Evolutionary conservation across 768 basidiomycete species (phyloP), one percentile per base, ranked within the genome.

Genomic region (Suillus sp.): DNA sequence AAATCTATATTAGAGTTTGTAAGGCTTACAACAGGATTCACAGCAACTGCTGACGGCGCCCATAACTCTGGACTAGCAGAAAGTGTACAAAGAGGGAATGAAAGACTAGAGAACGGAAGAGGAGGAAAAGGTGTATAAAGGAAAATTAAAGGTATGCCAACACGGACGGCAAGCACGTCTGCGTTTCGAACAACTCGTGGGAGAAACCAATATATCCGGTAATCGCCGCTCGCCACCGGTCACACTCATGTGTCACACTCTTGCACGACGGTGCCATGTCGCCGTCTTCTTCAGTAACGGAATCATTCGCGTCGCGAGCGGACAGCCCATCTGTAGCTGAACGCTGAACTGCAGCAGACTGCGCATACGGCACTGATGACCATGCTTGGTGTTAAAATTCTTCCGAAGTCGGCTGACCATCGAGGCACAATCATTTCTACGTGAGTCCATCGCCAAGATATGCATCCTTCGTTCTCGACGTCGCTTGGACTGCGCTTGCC

Each of bases 21-120:
- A 47, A 48, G 25, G 80, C 90, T 62, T 77, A 92, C 91, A 89
- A 79, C 92, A 93, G 61, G 84, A 89, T 70, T 91, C 89, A 78
- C 92, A 94, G 78, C 91, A 93, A 78, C 90, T 93, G 67, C 80
- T 80, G 68, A 90, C 76, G 74, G 85, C 90, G 67, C 92, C 92
- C 92, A 93, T 93, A 32, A 64, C 47, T 66, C 40, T 30, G 16
- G 64, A 62, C 62, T 62, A 54, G 55, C 22, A 62, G 38, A 35
- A 51, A 38, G 35, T 30, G 27, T 34, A 18, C 40, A 47, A 25
- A 30, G 54, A 34, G 38, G 34, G 40, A 57, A 55, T 27, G 57
- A 58, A 54, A 37, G 45, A 59, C 45, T 18, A 42, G 32, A 45
- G 18, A 62, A 54, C 48, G 62, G 59, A 25, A 37, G 9, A 59